Evolutionary conservation across 2,329 filamentous ascomycete genomes (phyloP).

Genomic region (Bipolaris sorokiniana): DNA sequence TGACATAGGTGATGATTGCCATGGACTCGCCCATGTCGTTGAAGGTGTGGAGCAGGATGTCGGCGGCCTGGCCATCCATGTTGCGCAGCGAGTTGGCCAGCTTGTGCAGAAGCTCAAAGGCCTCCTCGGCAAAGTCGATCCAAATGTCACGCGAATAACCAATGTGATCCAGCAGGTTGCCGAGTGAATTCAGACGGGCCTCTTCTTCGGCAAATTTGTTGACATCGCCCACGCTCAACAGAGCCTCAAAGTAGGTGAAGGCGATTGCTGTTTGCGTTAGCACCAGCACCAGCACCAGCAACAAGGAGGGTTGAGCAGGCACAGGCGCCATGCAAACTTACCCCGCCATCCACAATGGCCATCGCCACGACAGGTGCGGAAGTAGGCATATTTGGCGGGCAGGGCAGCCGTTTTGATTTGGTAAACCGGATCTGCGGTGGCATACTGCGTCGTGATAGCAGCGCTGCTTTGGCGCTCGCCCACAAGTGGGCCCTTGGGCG

Average conservation of each 20-base stretch:
- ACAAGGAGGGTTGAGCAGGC: neutral
- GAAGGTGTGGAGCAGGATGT: slow-evolving; percentile 69
- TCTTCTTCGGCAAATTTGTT: slow-evolving; percentile 72
- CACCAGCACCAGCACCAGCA: slow-evolving; percentile 10
- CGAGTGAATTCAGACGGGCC: slow-evolving; percentile 73
- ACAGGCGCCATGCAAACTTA: slow-evolving; percentile 55
- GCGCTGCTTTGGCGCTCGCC: slow-evolving; percentile 78
- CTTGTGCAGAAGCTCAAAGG: slow-evolving; percentile 69
- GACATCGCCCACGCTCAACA: slow-evolving; percentile 71
- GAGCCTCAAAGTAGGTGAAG: slow-evolving; percentile 89
- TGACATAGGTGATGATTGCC: slow-evolving; percentile 83
- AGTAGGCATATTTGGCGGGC: slow-evolving; percentile 82
- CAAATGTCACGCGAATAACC: slow-evolving; percentile 73
- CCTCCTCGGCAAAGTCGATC: slow-evolving; percentile 84
- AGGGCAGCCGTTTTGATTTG: slow-evolving; percentile 86
- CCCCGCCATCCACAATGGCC: slow-evolving; percentile 98
- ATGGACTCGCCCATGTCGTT: slow-evolving; percentile 73
- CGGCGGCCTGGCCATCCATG: slow-evolving; percentile 59
- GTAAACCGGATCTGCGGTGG: slow-evolving; percentile 83
- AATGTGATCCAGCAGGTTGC: slow-evolving; percentile 70
- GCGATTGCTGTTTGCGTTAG: slow-evolving; percentile 72
- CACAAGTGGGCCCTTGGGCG: slow-evolving; percentile 76
- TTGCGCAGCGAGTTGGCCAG: slow-evolving; percentile 64
- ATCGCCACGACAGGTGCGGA: slow-evolving; percentile 86
- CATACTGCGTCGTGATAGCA: slow-evolving; percentile 83